Conservation (phyloP, 2,329 filamentous ascomycete genomes). For the Colletotrichum endophyticum region DNA sequence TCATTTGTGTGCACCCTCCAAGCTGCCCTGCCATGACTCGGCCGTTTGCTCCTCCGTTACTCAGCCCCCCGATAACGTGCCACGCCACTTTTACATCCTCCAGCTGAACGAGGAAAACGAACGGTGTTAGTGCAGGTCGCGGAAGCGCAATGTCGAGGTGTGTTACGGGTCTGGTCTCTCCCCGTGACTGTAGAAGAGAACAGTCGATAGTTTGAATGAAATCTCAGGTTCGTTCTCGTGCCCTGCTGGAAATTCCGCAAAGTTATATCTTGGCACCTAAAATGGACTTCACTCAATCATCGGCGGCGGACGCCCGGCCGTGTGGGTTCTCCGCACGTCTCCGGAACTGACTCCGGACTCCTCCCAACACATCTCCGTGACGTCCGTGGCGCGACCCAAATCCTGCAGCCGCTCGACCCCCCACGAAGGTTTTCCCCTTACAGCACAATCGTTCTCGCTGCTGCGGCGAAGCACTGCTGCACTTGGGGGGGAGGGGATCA, state of each 20-base stretch:
- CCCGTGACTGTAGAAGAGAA: not conserved
- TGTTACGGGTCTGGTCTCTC: not conserved
- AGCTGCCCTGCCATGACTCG: not conserved
- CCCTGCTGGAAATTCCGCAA: not conserved
- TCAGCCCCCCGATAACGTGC: not conserved
- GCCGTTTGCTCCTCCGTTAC: not conserved
- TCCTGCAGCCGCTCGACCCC: not conserved
- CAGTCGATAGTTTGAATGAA: not conserved
- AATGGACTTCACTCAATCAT: not conserved
- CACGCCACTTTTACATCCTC: not conserved
- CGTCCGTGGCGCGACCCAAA: not conserved
- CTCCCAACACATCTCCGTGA: not conserved
- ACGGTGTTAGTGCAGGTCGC: not conserved
- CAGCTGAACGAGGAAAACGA: not conserved
- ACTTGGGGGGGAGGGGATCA: not conserved
- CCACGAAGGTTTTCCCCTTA: not conserved
- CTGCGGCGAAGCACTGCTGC: slow-evolving; percentile 5
- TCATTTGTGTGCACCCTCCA: not conserved
- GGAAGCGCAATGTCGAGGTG: not conserved
- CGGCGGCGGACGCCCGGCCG: not conserved
- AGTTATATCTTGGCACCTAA: not conserved
- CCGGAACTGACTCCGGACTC: not conserved
- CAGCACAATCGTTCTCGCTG: not conserved
- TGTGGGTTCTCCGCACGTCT: not conserved
- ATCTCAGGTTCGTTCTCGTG: not conserved